A percentile compares a stretch with the other conserved stretches of the same genome.
These are phyloP conservation scores for Globisporangium cederbergense DNA, from an alignment of 352 stramenopile genomes.

Conservation along the genomic window DNA sequence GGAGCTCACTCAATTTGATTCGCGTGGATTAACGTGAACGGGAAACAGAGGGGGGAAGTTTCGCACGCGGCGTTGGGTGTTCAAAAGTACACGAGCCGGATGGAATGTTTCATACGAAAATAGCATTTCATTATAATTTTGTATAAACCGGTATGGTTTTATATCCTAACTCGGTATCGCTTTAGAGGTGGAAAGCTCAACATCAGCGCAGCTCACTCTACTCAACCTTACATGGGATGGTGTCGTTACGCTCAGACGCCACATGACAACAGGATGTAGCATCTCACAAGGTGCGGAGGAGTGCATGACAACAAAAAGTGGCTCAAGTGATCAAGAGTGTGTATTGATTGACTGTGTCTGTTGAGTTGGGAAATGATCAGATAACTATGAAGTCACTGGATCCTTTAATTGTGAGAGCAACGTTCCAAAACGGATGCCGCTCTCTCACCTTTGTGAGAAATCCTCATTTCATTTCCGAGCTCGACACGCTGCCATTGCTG, in stretches of 20 bases:
- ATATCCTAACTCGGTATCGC: background rate
- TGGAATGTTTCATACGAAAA: background rate
- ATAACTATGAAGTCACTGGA: slow-evolving; percentile 89
- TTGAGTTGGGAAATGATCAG: slow-evolving; percentile 45
- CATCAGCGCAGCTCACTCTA: too few species aligned
- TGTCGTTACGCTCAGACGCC: too few species aligned
- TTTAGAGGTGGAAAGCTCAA: too few species aligned
- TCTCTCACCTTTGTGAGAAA: slow-evolving; percentile 59
- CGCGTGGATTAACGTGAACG: slow-evolving; percentile 1
- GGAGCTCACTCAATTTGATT: slow-evolving; percentile 8
- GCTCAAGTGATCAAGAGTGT: background rate
- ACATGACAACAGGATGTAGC: too few species aligned
- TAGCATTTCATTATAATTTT: background rate
- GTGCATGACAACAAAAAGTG: background rate
- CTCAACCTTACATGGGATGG: too few species aligned
- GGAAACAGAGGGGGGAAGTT: background rate
- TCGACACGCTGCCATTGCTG: background rate
- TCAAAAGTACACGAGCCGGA: background rate
- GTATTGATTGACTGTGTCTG: background rate
- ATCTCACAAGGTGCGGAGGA: too few species aligned
- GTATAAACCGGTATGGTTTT: background rate
- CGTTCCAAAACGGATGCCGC: slow-evolving; percentile 66
- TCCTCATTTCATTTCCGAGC: slow-evolving; percentile 68
- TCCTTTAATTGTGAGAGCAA: slow-evolving; percentile 77
- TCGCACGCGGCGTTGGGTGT: background rate